Conservation (phyloP, 352 stramenopile species). For the Pythium dissotocum region DNA sequence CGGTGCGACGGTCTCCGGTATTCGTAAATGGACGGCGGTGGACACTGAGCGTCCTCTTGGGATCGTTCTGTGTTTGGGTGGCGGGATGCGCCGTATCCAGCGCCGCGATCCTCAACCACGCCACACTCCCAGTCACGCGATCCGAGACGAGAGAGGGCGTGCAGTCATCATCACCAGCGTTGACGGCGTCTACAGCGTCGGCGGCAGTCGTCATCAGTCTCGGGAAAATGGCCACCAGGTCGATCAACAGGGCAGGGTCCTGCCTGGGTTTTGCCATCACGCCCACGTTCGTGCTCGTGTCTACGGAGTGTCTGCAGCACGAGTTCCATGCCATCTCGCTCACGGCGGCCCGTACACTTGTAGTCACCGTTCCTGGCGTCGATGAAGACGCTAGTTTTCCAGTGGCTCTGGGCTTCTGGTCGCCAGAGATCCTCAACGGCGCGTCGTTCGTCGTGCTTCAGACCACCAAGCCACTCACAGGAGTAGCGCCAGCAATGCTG, state of each 20-base stretch:
- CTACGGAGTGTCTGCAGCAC: slow-evolving; percentile 22
- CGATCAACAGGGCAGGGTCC: not conserved
- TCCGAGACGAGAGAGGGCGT: not conserved
- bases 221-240: not conserved
- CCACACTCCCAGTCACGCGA: not conserved
- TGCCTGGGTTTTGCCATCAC: slow-evolving; percentile 26
- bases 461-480: slow-evolving; percentile 3
- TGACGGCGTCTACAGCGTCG: not conserved
- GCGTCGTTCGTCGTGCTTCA: slow-evolving; percentile 12
- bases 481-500: slow-evolving; percentile 4
- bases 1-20: not conserved
- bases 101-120: not conserved
- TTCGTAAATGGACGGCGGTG: not conserved
- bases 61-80: slow-evolving; percentile 2
- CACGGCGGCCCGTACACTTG: not conserved
- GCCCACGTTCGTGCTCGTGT: slow-evolving; percentile 20
- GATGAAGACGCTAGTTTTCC: not conserved
- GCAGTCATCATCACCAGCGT: not conserved
- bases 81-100: slow-evolving; percentile 2
- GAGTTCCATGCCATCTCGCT: slow-evolving; percentile 5
- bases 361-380: not conserved
- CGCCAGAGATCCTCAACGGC: not conserved
- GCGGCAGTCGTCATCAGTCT: slow-evolving; percentile 9
- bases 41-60: slow-evolving; percentile 3
- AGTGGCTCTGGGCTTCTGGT: not conserved